Percentiles rank a stretch among this genome's conserved stretches.
phyloP scores from a whole-genome alignment of 768 basidiomycete species.

The Naematelia encephala region DNA sequence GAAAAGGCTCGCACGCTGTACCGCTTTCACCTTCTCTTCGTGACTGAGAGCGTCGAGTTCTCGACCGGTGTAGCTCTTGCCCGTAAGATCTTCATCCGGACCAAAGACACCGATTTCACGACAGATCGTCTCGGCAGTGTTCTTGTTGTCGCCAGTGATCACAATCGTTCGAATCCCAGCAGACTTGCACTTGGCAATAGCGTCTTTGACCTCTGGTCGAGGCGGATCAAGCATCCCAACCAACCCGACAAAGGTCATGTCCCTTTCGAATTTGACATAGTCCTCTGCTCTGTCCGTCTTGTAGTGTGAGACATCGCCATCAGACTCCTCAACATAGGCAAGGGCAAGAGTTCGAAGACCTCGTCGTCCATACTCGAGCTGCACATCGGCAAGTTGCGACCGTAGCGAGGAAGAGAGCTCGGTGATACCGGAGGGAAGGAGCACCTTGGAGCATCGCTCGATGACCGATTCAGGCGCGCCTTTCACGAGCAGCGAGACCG shows the following conservation, averaged over 20 bases:
- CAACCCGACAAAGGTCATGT: constrained; percentile 89
- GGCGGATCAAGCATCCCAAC: constrained; percentile 98
- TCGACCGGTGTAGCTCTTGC: constrained; percentile 90
- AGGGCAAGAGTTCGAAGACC: constrained; percentile 89
- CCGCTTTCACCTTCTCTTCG: constrained; percentile 78
- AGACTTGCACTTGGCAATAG: constrained; percentile 82
- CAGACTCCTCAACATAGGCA: constrained; percentile 75
- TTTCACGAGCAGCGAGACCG: constrained; percentile 76
- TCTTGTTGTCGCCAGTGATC: constrained; percentile 97
- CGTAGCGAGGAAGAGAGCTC: constrained; percentile 67
- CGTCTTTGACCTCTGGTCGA: constrained; percentile 81
- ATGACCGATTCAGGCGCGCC: constrained; percentile 94
- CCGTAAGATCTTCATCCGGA: constrained; percentile 79
- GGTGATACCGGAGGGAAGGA: constrained; percentile 56
- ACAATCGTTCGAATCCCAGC: constrained; percentile 95
- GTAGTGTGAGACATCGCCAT: constrained; percentile 77
- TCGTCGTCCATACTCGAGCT: constrained; percentile 67
- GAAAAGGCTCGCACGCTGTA: constrained; percentile 84
- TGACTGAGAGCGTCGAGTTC: constrained; percentile 79
- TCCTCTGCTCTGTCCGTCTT: constrained; percentile 71
- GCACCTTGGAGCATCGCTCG: constrained; percentile 66
- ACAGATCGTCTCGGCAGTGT: constrained; percentile 96
- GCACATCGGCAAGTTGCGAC: constrained; percentile 61
- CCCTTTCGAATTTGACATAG: constrained; percentile 84
- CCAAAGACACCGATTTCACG: constrained; percentile 91